Evolutionary conservation across 345 rosid species (phyloP), one percentile per base, ranked within the genome.

Genomic region (Gossypium anomalum): DNA sequence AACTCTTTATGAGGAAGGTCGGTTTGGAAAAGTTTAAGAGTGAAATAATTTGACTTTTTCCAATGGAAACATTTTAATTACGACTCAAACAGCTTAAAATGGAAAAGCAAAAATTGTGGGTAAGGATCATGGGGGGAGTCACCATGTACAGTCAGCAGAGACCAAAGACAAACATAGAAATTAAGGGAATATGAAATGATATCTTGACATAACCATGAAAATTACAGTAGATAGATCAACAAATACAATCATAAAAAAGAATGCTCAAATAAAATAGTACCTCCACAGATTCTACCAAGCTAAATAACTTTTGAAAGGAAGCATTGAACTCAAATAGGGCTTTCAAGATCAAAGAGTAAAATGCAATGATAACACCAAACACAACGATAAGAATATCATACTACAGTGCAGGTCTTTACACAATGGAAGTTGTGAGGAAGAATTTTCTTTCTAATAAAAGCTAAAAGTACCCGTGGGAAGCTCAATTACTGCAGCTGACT

Each of bases 401-500:
- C n/a, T 47, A 22, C 12, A 45, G 27, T 20, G 23, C 38, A 45
- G 5, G 9, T 7, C 56, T 20, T 15, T 2, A 44, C n/a, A 22
- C 38, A 13, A 45, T 12, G 16, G 27, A 27, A 67, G 19, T 23
- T 47, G 41, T 23, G 27, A 9, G 27, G 7, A 65, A 43, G 49
- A 65, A 14, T 5, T 14, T 47, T 45, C 10, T 13, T 16, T 47
- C 9, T 15, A 69, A 38, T 25, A 17, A 9, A 16, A 69, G 4
- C 3, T 48, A 8, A 16, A 64, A 43, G 58, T 90, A 93, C 99
- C 99, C 73, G 82, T 59, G 47, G 99, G 99, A 80, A 95, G 96
- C 83, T 89, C 94, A 80, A 95, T 89, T 73, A 90, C 80, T 53
- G 98, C 92, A 73, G 80, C 71, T 62, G 98, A 86, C 75, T 90